Evolutionary conservation across 2,329 filamentous ascomycete genomes (phyloP).

Genomic region (Aspergillus alliaceus): DNA sequence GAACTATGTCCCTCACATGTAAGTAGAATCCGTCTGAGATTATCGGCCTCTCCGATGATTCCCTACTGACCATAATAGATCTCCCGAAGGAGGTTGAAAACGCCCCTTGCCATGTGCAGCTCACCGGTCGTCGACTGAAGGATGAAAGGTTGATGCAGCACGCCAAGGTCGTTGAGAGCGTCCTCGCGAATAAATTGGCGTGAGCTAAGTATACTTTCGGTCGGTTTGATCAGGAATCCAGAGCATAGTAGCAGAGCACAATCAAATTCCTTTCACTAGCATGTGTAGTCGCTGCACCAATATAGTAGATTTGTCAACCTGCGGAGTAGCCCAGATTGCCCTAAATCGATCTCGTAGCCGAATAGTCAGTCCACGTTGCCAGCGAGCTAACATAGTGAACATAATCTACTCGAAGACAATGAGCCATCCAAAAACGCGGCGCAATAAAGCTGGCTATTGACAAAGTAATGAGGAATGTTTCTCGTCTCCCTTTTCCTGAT

Average conservation of each 20-base stretch:
- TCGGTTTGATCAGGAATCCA: neutral
- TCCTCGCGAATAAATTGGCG: neutral
- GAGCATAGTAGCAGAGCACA: neutral
- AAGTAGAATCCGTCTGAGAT: neutral
- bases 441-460: too few species aligned
- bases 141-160: constrained; percentile 22
- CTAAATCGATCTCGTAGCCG: neutral
- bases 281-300: neutral
- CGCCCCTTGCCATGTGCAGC: constrained; percentile 24
- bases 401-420: too few species aligned
- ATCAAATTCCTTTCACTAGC: neutral
- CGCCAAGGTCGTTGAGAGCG: constrained; percentile 16
- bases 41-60: too few species aligned
- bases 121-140: constrained; percentile 23
- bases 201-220: neutral
- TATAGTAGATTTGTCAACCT: neutral
- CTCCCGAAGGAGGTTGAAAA: constrained; percentile 18
- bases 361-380: neutral
- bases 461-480: too few species aligned
- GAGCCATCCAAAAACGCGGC: too few species aligned
- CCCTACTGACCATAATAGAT: constrained; percentile 10
- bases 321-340: neutral
- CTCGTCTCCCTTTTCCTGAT: too few species aligned
- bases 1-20: constrained; percentile 21
- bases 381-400: neutral